Conservation (phyloP, 148 eudicot genomes). For the Amaranthus hypochondriacus region DNA sequence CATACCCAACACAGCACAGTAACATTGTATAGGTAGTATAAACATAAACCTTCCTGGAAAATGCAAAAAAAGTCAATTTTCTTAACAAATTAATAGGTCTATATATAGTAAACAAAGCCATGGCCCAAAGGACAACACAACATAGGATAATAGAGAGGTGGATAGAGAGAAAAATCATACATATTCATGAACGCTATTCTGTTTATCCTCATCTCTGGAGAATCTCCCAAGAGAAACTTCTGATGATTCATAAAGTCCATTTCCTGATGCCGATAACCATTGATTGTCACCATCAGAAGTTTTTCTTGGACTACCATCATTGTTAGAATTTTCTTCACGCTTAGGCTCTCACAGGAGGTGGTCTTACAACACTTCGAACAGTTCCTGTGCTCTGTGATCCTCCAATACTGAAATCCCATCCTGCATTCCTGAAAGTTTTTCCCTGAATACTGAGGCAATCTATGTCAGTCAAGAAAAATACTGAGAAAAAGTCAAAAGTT, state of each 20-base stretch:
- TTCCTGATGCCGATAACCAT: constrained; percentile 53
- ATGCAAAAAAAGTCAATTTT: neutral
- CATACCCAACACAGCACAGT: constrained; percentile 4
- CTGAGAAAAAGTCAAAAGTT: constrained; percentile 3
- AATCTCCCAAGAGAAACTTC: constrained; percentile 57
- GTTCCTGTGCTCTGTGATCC: constrained; percentile 43
- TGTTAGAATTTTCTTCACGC: constrained; percentile 47
- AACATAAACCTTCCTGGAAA: neutral
- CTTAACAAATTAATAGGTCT: neutral
- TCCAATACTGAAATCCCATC: constrained; percentile 58
- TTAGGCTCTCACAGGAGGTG: constrained; percentile 82
- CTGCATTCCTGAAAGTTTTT: constrained; percentile 34
- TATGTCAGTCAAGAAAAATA: constrained; percentile 28
- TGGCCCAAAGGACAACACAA: neutral
- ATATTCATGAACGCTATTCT: constrained; percentile 38
- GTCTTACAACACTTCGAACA: constrained; percentile 68
- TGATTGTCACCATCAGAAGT: constrained; percentile 45
- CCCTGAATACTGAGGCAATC: constrained; percentile 43
- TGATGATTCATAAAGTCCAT: constrained; percentile 46
- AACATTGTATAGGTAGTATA: neutral
- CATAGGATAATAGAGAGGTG: neutral
- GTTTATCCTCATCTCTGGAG: constrained; percentile 49
- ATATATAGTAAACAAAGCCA: neutral
- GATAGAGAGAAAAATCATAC: constrained; percentile 30
- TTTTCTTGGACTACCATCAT: constrained; percentile 44